Conservation (phyloP, 441 rosid species). For the Geranium incanum region DNA sequence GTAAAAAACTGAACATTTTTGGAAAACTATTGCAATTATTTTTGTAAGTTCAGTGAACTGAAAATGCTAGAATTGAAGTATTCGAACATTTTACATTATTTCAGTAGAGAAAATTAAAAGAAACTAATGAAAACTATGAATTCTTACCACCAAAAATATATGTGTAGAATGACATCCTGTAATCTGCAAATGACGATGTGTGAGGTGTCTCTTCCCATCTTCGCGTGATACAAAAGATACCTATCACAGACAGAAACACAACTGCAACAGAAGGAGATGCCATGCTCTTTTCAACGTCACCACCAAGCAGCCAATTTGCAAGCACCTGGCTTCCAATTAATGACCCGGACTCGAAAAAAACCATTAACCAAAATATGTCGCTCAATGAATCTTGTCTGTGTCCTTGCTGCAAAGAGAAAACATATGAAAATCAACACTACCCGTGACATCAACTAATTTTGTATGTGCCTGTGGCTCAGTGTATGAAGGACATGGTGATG, state of each 20-base stretch:
- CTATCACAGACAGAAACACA: conserved; percentile 42
- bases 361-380: conserved; percentile 86
- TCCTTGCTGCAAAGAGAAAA: conserved; percentile 56
- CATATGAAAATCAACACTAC: neutral
- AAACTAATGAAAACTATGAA: conserved; percentile 8
- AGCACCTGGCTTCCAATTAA: conserved; percentile 71
- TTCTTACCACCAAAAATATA: conserved; percentile 57
- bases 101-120: neutral
- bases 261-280: conserved; percentile 40
- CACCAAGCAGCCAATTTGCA: conserved; percentile 56
- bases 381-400: conserved; percentile 61
- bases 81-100: neutral
- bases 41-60: neutral
- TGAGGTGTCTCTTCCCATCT: conserved; percentile 48
- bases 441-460: neutral
- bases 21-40: neutral
- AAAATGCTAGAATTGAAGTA: neutral
- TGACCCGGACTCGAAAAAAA: conserved; percentile 67
- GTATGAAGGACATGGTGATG: neutral
- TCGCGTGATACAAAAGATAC: conserved; percentile 37
- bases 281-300: conserved; percentile 35
- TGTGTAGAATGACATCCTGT: conserved; percentile 41
- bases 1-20: neutral
- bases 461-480: neutral
- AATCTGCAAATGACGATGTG: conserved; percentile 34